Conservation (phyloP, 768 basidiomycete genomes). For the Porpolomopsis calyptriformis region DNA sequence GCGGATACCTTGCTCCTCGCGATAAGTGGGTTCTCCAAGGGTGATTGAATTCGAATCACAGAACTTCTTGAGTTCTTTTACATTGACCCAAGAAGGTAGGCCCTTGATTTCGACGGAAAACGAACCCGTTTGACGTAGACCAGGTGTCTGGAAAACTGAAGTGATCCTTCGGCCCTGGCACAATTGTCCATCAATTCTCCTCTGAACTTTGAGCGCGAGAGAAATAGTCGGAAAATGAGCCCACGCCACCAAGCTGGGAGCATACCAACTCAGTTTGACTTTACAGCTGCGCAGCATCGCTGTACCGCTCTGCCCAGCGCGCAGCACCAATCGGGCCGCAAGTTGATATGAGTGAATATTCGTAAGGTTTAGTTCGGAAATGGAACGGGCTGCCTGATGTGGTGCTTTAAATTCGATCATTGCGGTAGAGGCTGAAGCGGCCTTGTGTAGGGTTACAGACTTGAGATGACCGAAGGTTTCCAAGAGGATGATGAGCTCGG, state of each 20-base stretch:
- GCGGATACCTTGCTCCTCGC: slow-evolving; percentile 17
- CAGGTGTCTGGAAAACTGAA: slow-evolving; percentile 27
- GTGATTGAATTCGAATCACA: slow-evolving; percentile 21
- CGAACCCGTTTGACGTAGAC: slow-evolving; percentile 20
- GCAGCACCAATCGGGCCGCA: slow-evolving; percentile 18
- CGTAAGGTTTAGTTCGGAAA: slow-evolving; percentile 23
- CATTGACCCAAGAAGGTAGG: slow-evolving; percentile 27
- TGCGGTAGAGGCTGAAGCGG: slow-evolving; percentile 3
- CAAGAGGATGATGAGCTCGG: slow-evolving; percentile 22
- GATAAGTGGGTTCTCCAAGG: slow-evolving; percentile 28
- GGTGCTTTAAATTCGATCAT: slow-evolving; percentile 21
- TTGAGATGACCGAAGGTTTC: slow-evolving; percentile 21
- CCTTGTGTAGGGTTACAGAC: slow-evolving; percentile 17
- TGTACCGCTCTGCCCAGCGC: slow-evolving; percentile 11
- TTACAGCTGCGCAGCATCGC: slow-evolving; percentile 15
- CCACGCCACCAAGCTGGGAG: slow-evolving; percentile 35
- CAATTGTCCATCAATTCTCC: slow-evolving; percentile 27
- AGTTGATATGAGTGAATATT: slow-evolving; percentile 17
- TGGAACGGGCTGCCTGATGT: slow-evolving; percentile 24
- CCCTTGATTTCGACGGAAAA: slow-evolving; percentile 36
- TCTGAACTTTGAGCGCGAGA: slow-evolving; percentile 32
- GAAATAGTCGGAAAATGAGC: slow-evolving; percentile 33
- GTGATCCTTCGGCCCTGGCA: slow-evolving; percentile 32
- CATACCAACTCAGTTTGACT: slow-evolving; percentile 36
- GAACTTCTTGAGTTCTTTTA: slow-evolving; percentile 24